Conservation (phyloP, 768 basidiomycete species). For the Lactarius vividus region DNA sequence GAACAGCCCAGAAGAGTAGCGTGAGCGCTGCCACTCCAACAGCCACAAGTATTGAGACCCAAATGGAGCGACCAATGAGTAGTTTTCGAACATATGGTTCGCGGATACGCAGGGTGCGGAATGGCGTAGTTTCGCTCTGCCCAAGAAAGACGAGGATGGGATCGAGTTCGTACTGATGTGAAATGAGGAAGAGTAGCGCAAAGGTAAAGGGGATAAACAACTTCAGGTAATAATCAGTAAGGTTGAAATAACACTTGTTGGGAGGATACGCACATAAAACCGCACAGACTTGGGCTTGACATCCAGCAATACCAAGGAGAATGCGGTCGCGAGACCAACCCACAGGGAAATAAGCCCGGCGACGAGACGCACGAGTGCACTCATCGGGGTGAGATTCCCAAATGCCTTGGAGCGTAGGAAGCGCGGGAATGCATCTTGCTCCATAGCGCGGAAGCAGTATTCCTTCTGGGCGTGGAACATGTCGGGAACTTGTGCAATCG, state of each 20-base stretch:
- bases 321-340: conserved; percentile 90
- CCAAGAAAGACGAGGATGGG: conserved; percentile 92
- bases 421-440: conserved; percentile 90
- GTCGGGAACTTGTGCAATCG: conserved; percentile 91
- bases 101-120: conserved; percentile 86
- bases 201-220: conserved; percentile 92
- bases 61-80: conserved; percentile 83
- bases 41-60: conserved; percentile 81
- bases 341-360: conserved; percentile 84
- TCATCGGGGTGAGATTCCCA: conserved; percentile 91
- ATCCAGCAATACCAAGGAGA: conserved; percentile 92
- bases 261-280: conserved; percentile 76
- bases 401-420: conserved; percentile 98
- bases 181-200: conserved; percentile 86
- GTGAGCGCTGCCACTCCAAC: conserved; percentile 77
- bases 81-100: conserved; percentile 95
- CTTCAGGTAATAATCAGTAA: conserved; percentile 40
- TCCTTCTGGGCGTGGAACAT: conserved; percentile 98
- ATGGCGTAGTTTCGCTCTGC: conserved; percentile 95
- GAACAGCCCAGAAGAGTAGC: conserved; percentile 93
- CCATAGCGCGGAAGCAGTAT: conserved; percentile 94
- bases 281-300: conserved; percentile 88
- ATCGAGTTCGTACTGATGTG: conserved; percentile 96
- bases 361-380: conserved; percentile 81
- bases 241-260: conserved; percentile 10